Evolutionary conservation across 352 stramenopile species (phyloP), one percentile per base, ranked within the genome.

Genomic region (Pythium chondricola): DNA sequence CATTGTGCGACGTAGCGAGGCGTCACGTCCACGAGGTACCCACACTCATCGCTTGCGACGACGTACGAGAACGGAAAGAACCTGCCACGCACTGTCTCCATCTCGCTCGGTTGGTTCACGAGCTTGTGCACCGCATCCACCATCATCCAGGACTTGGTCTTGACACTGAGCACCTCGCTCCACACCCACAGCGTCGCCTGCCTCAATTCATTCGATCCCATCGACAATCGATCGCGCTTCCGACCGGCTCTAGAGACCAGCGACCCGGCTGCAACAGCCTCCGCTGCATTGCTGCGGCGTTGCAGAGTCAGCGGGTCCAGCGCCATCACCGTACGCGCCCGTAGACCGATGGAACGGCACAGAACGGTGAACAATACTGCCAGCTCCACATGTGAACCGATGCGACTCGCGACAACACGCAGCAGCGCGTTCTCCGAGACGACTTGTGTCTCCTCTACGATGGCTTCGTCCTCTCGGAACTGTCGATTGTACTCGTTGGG

Each of bases 131-230:
- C 41, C 2, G 58, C 49, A 57, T 94, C 83, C 2, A 88, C 74
- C 22, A 74, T 64, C 14, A 85, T 48, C 83, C 83, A 94, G 5
- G 17, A 56, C 17, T 63, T 62, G 1, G 25, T 66, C 26, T 74
- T 67, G 18, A 65, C 51, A 37, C 88, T 74, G 5, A 71, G 60
- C n/a, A 89, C 74, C 30, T 93, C 82, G 17, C 56, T 71, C 82
- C 82, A 93, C 13, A 71, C 39, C 69, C 75, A 88, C 32, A 68
- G 61, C 33, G 58, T 60, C 43, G 68, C 51, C 33, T 68, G 63
- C 33, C 59, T 58, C 24, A 33, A 32, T 31, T 22, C 32, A 55
- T 13, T 52, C 48, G 8, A 29, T 27, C 21, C 52, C 27, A 37
- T 43, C 2, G 18, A 22, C 16, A 31, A 8, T 29, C 29, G 22